Evolutionary conservation across 1,284 basidiomycete genomes (phyloP).

Genomic region (Rhodotorula sp.): DNA sequence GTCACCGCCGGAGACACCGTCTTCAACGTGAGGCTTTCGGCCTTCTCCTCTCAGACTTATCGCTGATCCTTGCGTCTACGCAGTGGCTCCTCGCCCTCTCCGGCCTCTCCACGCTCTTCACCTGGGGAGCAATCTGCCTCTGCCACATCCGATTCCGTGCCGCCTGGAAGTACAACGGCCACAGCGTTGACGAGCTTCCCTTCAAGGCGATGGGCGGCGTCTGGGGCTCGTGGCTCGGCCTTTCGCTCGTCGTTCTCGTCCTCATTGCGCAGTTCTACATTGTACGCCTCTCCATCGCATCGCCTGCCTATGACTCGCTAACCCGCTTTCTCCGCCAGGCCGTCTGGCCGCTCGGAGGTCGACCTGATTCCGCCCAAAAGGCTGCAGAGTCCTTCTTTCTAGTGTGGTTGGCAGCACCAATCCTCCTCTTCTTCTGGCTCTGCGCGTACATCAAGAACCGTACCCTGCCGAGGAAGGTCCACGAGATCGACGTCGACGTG

Average conservation of each 20-base stretch:
- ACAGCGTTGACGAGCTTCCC: slow-evolving; percentile 54
- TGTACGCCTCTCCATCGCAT: slow-evolving; percentile 12
- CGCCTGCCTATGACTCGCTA: not conserved
- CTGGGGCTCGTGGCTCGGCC: slow-evolving; percentile 53
- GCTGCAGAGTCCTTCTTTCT: slow-evolving; percentile 54
- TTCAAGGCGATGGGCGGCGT: slow-evolving; percentile 55
- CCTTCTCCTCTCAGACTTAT: slow-evolving; percentile 26
- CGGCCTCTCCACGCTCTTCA: slow-evolving; percentile 56
- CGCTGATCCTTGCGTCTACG: not conserved
- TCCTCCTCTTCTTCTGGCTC: slow-evolving; percentile 47
- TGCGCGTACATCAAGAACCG: slow-evolving; percentile 49
- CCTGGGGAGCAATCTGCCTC: slow-evolving; percentile 48
- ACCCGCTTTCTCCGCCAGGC: slow-evolving; percentile 18
- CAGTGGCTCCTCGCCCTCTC: slow-evolving; percentile 47
- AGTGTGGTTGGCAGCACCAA: slow-evolving; percentile 50
- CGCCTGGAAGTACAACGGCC: slow-evolving; percentile 55
- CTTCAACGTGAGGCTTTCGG: slow-evolving; percentile 45
- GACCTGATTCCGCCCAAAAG: slow-evolving; percentile 24
- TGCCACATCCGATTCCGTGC: slow-evolving; percentile 51
- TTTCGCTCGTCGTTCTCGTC: slow-evolving; percentile 47
- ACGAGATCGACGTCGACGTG: slow-evolving; percentile 52
- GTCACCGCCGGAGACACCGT: slow-evolving; percentile 37
- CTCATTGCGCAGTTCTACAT: slow-evolving; percentile 49
- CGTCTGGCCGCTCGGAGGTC: slow-evolving; percentile 48
- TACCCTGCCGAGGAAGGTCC: slow-evolving; percentile 45